Percentiles rank a stretch among this genome's conserved stretches.
Evolutionary conservation across 768 basidiomycete species (phyloP).

Genomic region (Xanthoconium purpureum): DNA sequence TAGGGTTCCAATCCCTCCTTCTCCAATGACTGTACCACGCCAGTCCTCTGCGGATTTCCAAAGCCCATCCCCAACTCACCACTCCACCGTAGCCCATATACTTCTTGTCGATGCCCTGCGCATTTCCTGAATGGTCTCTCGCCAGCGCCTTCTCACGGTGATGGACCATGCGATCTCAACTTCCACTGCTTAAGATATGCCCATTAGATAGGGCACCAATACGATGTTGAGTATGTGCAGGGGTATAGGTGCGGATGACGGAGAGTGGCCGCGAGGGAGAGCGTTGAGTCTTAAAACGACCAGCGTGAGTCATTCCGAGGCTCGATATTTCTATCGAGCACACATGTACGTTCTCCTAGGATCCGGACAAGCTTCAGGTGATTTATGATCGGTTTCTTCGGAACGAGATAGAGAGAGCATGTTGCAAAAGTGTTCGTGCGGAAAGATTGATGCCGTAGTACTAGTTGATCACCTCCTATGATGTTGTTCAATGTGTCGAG

Average conservation of each 20-base stretch:
- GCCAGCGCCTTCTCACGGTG: slow-evolving; percentile 73
- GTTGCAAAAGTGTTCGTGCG: slow-evolving; percentile 50
- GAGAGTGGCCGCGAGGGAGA: slow-evolving; percentile 11
- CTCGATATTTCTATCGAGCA: not conserved
- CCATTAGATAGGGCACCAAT: slow-evolving; percentile 90
- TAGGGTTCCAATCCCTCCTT: slow-evolving; percentile 35
- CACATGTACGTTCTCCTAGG: slow-evolving; percentile 23
- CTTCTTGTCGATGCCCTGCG: slow-evolving; percentile 84
- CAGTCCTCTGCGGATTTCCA: slow-evolving; percentile 20
- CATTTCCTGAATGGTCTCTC: slow-evolving; percentile 69
- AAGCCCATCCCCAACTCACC: slow-evolving; percentile 28
- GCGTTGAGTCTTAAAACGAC: slow-evolving; percentile 46
- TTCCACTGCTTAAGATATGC: slow-evolving; percentile 84
- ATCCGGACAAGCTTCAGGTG: slow-evolving; percentile 41
- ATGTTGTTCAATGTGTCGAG: not conserved
- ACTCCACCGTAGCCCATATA: slow-evolving; percentile 95
- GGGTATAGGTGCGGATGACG: slow-evolving; percentile 73
- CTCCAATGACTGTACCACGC: slow-evolving; percentile 9
- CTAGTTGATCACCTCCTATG: too few relatives aligned
- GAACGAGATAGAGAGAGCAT: slow-evolving; percentile 52
- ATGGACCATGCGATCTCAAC: slow-evolving; percentile 85
- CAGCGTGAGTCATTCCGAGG: slow-evolving; percentile 29
- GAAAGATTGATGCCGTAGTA: slow-evolving; percentile 39
- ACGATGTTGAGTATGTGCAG: slow-evolving; percentile 83
- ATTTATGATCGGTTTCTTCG: slow-evolving; percentile 55